Percentiles rank a stretch among this genome's conserved stretches.
Conservation (phyloP, 371 early-diverging fungal genomes). For the Mucor lusitanicus region DNA sequence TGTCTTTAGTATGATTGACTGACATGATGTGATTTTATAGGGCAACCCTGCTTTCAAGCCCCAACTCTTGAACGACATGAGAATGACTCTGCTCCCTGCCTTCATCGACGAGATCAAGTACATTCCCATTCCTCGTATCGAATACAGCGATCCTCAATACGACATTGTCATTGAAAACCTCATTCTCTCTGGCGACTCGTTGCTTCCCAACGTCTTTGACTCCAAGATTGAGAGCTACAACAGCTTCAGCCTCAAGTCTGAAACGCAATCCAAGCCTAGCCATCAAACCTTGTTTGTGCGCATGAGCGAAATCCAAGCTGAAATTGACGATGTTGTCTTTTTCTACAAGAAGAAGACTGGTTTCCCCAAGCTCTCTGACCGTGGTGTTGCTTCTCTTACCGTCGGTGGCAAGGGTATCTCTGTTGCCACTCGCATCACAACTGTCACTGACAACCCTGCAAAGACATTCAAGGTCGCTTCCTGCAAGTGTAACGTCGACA, state of each 20-base stretch:
- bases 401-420: constrained; percentile 60
- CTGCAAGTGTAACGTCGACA: constrained; percentile 50
- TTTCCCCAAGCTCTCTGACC: constrained; percentile 59
- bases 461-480: constrained; percentile 37
- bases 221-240: constrained; percentile 40
- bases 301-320: constrained; percentile 39
- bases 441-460: constrained; percentile 28
- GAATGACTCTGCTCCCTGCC: constrained; percentile 50
- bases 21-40: constrained; percentile 13
- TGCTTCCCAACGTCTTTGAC: constrained; percentile 63
- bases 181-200: constrained; percentile 48
- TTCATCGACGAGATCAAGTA: constrained; percentile 60
- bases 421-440: constrained; percentile 36
- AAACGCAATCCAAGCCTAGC: constrained; percentile 47
- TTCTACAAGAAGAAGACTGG: constrained; percentile 61
- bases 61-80: constrained; percentile 57
- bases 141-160: constrained; percentile 55
- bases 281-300: constrained; percentile 30
- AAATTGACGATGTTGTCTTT: constrained; percentile 54
- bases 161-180: constrained; percentile 61
- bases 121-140: constrained; percentile 67
- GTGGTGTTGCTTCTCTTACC: constrained; percentile 54
- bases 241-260: constrained; percentile 37
- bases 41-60: constrained; percentile 63
- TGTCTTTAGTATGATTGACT: no score